Evolutionary conservation across 805 yeast species (phyloP).

Genomic region (Suhomyces emberorum): DNA sequence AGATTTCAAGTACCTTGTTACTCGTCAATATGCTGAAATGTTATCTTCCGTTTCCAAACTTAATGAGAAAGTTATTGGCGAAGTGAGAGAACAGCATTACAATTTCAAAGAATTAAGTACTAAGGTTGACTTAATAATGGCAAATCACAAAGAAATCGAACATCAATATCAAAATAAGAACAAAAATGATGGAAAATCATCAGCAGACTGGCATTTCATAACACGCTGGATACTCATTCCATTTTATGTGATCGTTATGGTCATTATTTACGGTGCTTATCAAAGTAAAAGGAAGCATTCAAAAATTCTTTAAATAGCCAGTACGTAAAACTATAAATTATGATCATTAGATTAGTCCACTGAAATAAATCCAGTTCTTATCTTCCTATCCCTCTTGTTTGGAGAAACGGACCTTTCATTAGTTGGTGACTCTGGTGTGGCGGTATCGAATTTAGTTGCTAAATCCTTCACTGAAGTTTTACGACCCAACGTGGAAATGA

Average conservation of each 20-base stretch:
- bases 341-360: constrained; percentile 3
- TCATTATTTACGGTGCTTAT: too few species aligned
- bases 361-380: constrained; percentile 1
- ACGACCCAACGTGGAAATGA: constrained; percentile 23
- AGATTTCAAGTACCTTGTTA: constrained; percentile 25
- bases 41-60: constrained; percentile 27
- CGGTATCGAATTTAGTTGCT: constrained; percentile 26
- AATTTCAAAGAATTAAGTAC: constrained; percentile 30
- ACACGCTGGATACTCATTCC: constrained; percentile 43
- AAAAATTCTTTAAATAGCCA: constrained; percentile 43
- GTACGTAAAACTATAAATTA: not conserved
- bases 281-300: constrained; percentile 46
- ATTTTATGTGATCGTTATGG: too few species aligned
- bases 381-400: constrained; percentile 6
- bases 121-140: constrained; percentile 41
- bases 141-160: constrained; percentile 36
- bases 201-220: constrained; percentile 19
- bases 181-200: constrained; percentile 7
- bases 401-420: constrained; percentile 15
- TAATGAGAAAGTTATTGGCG: constrained; percentile 38
- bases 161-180: constrained; percentile 20
- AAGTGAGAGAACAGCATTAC: constrained; percentile 39
- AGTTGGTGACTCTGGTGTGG: constrained; percentile 12
- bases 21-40: constrained; percentile 32
- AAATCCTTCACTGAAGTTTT: constrained; percentile 33